Evolutionary conservation across 1,139 yeast genomes (phyloP).

Genomic region (Saccharomycopsis phalli): DNA sequence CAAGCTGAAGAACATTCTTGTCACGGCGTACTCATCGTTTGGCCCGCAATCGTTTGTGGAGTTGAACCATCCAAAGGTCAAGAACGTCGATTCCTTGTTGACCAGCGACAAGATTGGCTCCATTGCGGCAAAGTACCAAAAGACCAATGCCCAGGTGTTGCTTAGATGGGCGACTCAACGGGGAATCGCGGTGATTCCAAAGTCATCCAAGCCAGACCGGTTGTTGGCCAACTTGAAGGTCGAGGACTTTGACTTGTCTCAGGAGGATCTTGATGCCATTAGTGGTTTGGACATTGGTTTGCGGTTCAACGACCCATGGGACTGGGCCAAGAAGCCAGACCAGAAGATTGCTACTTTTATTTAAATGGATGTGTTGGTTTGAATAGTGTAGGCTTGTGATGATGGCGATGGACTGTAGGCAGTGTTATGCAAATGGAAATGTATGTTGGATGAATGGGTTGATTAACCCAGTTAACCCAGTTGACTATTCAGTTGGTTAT

Average conservation of each 20-base stretch:
- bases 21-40: slow-evolving; percentile 81
- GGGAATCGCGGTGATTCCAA: slow-evolving; percentile 64
- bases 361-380: slow-evolving; percentile 5
- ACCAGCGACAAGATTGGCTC: slow-evolving; percentile 41
- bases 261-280: slow-evolving; percentile 46
- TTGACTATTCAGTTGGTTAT: too few species aligned
- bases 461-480: too few species aligned
- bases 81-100: slow-evolving; percentile 45
- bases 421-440: neutral
- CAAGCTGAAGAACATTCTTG: slow-evolving; percentile 51
- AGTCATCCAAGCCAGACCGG: slow-evolving; percentile 57
- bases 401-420: neutral
- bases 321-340: slow-evolving; percentile 42
- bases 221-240: slow-evolving; percentile 48
- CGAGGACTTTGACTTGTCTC: slow-evolving; percentile 43
- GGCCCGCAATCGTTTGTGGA: slow-evolving; percentile 73
- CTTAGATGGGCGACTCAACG: slow-evolving; percentile 80
- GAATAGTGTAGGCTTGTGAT: too few species aligned
- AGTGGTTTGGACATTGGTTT: slow-evolving; percentile 52
- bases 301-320: slow-evolving; percentile 83
- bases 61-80: slow-evolving; percentile 44
- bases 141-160: slow-evolving; percentile 52
- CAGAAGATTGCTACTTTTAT: slow-evolving; percentile 19
- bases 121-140: slow-evolving; percentile 48
- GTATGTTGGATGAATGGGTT: too few species aligned